Evolutionary conservation across 106 monocot species (phyloP).

Genomic region (Allium fistulosum): DNA sequence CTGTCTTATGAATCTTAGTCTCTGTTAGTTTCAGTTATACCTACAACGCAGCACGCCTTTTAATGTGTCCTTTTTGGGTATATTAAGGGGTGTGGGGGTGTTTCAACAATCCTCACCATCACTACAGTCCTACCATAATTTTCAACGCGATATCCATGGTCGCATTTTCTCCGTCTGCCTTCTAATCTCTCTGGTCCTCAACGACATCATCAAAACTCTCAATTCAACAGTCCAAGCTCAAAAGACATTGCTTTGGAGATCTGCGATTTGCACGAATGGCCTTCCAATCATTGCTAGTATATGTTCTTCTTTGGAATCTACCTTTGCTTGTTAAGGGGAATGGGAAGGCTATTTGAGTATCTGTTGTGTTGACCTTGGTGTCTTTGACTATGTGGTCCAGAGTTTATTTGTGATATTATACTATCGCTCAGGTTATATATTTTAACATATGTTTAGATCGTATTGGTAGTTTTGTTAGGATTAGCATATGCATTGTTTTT

Average conservation of each 20-base stretch:
- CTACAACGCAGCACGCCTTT: too few relatives aligned
- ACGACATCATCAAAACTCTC: slow-evolving; percentile 92
- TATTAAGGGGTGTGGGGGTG: too few relatives aligned
- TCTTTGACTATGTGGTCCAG: slow-evolving; percentile 89
- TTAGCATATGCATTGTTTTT: too few relatives aligned
- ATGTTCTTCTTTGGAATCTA: slow-evolving; percentile 96
- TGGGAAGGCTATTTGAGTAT: slow-evolving; percentile 22
- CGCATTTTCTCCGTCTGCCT: slow-evolving; percentile 75
- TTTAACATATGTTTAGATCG: too few relatives aligned
- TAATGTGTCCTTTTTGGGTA: too few relatives aligned
- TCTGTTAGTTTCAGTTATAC: too few relatives aligned
- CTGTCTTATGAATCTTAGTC: too few relatives aligned
- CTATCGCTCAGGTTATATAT: slow-evolving; percentile 58
- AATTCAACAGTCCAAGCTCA: slow-evolving; percentile 80
- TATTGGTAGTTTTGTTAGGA: neutral
- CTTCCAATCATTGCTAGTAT: slow-evolving; percentile 92
- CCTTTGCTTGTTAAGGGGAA: slow-evolving; percentile 39
- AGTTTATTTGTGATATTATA: slow-evolving; percentile 95
- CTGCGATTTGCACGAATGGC: slow-evolving; percentile 98
- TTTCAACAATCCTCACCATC: too few relatives aligned
- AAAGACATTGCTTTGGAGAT: slow-evolving; percentile 71
- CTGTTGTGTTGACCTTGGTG: slow-evolving; percentile 59
- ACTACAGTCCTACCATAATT: slow-evolving; percentile 89
- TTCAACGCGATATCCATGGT: slow-evolving; percentile 92
- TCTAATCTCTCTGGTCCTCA: slow-evolving; percentile 72